phyloP scores from a whole-genome alignment of 2,329 filamentous ascomycete species.

The Hypoxylon sp. region DNA sequence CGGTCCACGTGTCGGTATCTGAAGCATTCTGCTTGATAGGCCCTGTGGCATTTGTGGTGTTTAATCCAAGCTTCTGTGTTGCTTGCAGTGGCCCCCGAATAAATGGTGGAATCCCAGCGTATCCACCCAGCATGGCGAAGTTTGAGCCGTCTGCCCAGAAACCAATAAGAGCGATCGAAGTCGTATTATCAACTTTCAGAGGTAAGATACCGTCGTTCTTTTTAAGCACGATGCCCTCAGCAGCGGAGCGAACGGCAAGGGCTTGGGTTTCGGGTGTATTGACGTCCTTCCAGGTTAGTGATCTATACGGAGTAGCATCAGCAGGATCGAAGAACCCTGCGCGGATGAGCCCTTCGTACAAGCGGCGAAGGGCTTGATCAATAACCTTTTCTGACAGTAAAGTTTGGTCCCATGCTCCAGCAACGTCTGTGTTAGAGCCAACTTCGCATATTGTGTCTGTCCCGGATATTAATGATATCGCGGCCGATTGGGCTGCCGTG shows the following conservation, averaged over 20 bases:
- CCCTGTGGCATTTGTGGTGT: conserved; percentile 61
- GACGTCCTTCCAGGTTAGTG: conserved; percentile 49
- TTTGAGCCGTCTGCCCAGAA: conserved; percentile 46
- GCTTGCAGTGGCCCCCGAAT: conserved; percentile 67
- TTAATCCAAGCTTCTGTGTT: conserved; percentile 62
- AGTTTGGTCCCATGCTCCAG: conserved; percentile 52
- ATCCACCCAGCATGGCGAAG: conserved; percentile 45
- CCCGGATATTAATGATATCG: conserved; percentile 55
- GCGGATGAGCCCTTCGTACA: conserved; percentile 55
- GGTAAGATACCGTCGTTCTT: conserved; percentile 51
- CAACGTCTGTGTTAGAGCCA: conserved; percentile 48
- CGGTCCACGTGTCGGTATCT: conserved; percentile 55
- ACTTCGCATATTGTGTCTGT: conserved; percentile 56
- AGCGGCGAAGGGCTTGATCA: conserved; percentile 51
- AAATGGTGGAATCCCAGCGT: conserved; percentile 69
- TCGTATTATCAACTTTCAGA: conserved; percentile 37
- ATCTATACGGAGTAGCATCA: conserved; percentile 45
- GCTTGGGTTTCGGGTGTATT: conserved; percentile 48
- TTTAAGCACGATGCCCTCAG: conserved; percentile 50
- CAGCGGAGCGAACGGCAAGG: conserved; percentile 48
- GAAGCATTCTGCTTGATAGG: conserved; percentile 48
- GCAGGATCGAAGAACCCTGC: conserved; percentile 55
- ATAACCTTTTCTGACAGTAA: conserved; percentile 51
- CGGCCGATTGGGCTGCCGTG: conserved; percentile 55
- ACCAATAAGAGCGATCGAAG: conserved; percentile 48